Evolutionary conservation across 345 rosid genomes (phyloP), one percentile per base, ranked within the genome.

Genomic region (Hibiscus trionum): DNA sequence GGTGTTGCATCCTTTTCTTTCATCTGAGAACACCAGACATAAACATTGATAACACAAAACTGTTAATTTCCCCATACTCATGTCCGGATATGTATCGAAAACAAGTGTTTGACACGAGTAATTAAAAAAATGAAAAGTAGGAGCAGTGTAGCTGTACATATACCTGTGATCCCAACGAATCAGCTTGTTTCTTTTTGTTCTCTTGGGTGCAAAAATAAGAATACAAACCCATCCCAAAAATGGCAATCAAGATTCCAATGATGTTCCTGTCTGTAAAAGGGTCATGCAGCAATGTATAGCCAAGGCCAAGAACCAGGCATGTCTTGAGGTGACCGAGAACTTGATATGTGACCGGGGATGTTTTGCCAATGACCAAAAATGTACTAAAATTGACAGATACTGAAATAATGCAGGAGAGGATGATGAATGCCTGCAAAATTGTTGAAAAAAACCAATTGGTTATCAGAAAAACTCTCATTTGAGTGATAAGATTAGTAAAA

Each of bases 251-350:
- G 31, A 95, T 95, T 14, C 99, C 99, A 53, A 90, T 60, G 37
- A 92, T 82, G 87, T 95, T 95, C 80, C 96, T 91, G 19, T 75
- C 72, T 1, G 97, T 88, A 82, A 95, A 95, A 31, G 99, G 99
- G 50, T 95, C 99, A 63, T 90, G 97, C 66, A 95, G 75, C 12
- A 95, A 70, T 0, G 99, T 95, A 76, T 95, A 95, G 21, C 99
- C 99, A 75, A 95, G 87, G 11, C 79, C 90, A 29, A 95, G 97
- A 44, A 95, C 94, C 67, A 95, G 88, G 76, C 99, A 95, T 2
- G 99, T 95, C 74, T 95, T 95, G 72, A 95, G 89, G 78, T 95
- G 99, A 4, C 99, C 99, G 14, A 95, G 90, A 72, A 95, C 99
- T 86, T 95, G 99, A 73, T 95, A 95, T 31, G 99, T 92, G 27